phyloP scores from a whole-genome alignment of 108 stramenopile species.

The Cyclotella sp. region DNA sequence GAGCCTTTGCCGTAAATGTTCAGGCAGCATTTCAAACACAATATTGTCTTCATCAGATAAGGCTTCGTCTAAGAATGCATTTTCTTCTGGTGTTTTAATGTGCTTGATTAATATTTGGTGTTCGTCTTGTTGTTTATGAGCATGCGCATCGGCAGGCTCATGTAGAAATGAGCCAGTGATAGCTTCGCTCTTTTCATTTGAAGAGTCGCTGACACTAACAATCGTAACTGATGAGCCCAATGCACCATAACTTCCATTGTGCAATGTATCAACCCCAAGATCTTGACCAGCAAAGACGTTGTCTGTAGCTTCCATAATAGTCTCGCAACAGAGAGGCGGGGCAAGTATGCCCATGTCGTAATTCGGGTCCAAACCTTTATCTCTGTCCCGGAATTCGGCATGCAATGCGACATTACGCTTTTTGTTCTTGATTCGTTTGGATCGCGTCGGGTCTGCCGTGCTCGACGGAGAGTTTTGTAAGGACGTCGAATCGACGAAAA shows the following conservation, averaged over 20 bases:
- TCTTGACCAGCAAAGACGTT: slow-evolving; percentile 45
- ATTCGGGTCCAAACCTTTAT: not conserved
- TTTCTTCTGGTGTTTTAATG: slow-evolving; percentile 36
- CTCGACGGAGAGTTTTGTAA: not conserved
- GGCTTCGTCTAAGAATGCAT: slow-evolving; percentile 38
- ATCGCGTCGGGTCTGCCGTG: slow-evolving; percentile 16
- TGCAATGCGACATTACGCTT: slow-evolving; percentile 44
- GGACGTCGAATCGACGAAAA: slow-evolving; percentile 9
- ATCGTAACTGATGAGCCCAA: not conserved
- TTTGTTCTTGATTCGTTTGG: slow-evolving; percentile 37
- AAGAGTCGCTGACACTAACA: not conserved
- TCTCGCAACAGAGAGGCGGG: slow-evolving; percentile 25
- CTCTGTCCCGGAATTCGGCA: slow-evolving; percentile 42
- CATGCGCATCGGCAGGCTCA: not conserved
- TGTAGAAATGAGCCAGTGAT: slow-evolving; percentile 5
- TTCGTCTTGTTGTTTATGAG: not conserved
- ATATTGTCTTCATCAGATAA: slow-evolving; percentile 45
- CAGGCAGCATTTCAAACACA: slow-evolving; percentile 38
- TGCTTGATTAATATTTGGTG: not conserved
- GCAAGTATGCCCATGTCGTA: slow-evolving; percentile 11
- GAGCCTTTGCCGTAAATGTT: slow-evolving; percentile 33
- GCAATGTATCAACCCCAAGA: slow-evolving; percentile 36
- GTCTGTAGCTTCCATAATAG: slow-evolving; percentile 35
- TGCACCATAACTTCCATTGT: not conserved
- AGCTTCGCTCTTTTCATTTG: slow-evolving; percentile 4